A percentile compares a stretch with the other conserved stretches of the same genome.
These are phyloP conservation scores for Mucor saturninus DNA, from an alignment of 371 early-diverging fungal genomes.

Conservation along the genomic window DNA sequence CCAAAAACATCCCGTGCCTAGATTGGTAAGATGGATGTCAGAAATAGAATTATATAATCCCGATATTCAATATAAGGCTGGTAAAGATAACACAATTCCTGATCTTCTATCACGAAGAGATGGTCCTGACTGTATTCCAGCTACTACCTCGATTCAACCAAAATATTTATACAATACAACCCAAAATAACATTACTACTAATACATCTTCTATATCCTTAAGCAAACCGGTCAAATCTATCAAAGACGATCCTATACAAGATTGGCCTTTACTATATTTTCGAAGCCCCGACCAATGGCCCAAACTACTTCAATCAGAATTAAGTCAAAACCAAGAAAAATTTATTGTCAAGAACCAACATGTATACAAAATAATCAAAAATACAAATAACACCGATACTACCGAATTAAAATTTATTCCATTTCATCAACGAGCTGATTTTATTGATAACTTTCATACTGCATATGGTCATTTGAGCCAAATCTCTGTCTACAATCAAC, in stretches of 20 bases:
- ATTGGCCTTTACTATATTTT: no score
- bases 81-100: slow-evolving; percentile 26
- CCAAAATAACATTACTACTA: no score
- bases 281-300: no score
- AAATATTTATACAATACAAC: neutral
- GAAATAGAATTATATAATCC: slow-evolving; percentile 29
- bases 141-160: neutral
- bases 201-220: no score
- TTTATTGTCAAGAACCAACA: neutral
- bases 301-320: no score
- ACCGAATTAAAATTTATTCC: neutral
- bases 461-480: slow-evolving; percentile 19
- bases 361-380: neutral
- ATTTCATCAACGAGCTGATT: slow-evolving; percentile 14
- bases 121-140: neutral
- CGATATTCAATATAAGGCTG: slow-evolving; percentile 30
- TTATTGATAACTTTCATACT: slow-evolving; percentile 7
- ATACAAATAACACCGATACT: neutral
- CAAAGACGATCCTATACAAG: no score
- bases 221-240: no score
- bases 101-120: neutral
- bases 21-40: slow-evolving; percentile 13
- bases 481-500: no score
- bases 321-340: neutral
- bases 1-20: neutral